phyloP scores from a whole-genome alignment of 2,329 filamentous ascomycete genomes.

The Lachnellula occidentalis region DNA sequence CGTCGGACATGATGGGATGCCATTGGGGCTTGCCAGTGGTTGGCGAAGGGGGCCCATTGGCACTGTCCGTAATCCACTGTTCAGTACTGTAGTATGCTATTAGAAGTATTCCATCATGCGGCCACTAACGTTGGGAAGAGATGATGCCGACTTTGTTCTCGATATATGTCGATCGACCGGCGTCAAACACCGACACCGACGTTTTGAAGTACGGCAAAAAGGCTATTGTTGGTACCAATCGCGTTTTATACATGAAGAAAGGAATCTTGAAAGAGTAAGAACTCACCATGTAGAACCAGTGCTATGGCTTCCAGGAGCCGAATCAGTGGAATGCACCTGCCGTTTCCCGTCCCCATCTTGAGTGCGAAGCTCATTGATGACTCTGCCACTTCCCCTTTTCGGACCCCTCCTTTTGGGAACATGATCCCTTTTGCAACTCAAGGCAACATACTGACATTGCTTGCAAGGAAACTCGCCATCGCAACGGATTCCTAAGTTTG shows the following conservation, averaged over 20 bases:
- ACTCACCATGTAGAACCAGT: constrained; percentile 22
- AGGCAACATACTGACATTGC: constrained; percentile 52
- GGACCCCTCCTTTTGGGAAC: constrained; percentile 60
- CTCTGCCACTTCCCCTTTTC: constrained; percentile 56
- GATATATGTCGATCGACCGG: background rate
- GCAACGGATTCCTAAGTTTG: constrained; percentile 38
- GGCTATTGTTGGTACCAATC: background rate
- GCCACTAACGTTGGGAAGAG: no score
- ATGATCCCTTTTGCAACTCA: constrained; percentile 60
- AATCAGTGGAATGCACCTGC: constrained; percentile 32
- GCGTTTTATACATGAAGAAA: background rate
- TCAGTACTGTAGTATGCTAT: constrained; percentile 17
- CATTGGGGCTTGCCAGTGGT: constrained; percentile 14
- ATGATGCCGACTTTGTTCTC: background rate
- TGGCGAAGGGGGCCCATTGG: constrained; percentile 15
- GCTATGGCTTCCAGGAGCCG: constrained; percentile 16
- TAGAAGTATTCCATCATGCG: background rate
- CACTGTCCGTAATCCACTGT: constrained; percentile 22
- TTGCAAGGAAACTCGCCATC: constrained; percentile 49
- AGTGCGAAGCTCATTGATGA: constrained; percentile 55
- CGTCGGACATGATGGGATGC: constrained; percentile 30
- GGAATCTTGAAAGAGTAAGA: background rate
- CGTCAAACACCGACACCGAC: background rate
- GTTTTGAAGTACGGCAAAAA: background rate
- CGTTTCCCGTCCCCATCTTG: constrained; percentile 40